Evolutionary conservation across 83 land plant species (phyloP), one percentile per base, ranked within the genome.

Genomic region (Picea abies): DNA sequence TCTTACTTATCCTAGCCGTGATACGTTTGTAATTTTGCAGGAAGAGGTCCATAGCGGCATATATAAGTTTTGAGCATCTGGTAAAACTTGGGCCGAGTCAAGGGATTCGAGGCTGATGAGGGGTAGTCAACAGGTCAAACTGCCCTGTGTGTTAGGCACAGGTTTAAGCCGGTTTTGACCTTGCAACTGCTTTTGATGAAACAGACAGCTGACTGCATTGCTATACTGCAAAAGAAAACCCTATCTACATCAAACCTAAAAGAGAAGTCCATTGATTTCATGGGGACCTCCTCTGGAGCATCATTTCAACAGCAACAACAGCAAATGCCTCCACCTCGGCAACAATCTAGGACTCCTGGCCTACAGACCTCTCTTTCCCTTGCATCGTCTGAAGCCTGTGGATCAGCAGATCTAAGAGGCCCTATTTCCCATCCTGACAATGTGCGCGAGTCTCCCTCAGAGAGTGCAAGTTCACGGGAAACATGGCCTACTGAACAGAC

Each of bases 381-480:
- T 35, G 96, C 88, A 61, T 85, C 96, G 5, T 89, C 90, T 15
- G 95, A 95, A 80, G 89, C 88, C 5, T 81, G 84, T 68, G 91
- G 86, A 4, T 85, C 92, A 32, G 41, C 66, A 37, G 88, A 87
- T 6, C 23, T 41, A 47, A 47, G 77, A 73, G 95, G 88, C 5
- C 93, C 92, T 56, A 91, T 84, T 70, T 87, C 90, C 58, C 89
- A 91, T 63, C 86, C 90, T 41, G 94, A 92, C 67, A 88, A 82
- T 56, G 83, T 72, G 15, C 90, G 87, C 25, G 96, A 88, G 37
- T 96, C 98, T 7, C 92, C 96, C 11, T 75, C 99, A n/a, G 99
- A 96, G 81, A 95, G 94, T 82, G 98, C 96, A 32, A 96, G 96
- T 82, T 93, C 99, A 12, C 86, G 93, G 7, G 99, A 95, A 83